These are phyloP conservation scores for Babesia bigemina DNA, from an alignment of 169 alveolate genomes.

Conservation along the genomic window DNA sequence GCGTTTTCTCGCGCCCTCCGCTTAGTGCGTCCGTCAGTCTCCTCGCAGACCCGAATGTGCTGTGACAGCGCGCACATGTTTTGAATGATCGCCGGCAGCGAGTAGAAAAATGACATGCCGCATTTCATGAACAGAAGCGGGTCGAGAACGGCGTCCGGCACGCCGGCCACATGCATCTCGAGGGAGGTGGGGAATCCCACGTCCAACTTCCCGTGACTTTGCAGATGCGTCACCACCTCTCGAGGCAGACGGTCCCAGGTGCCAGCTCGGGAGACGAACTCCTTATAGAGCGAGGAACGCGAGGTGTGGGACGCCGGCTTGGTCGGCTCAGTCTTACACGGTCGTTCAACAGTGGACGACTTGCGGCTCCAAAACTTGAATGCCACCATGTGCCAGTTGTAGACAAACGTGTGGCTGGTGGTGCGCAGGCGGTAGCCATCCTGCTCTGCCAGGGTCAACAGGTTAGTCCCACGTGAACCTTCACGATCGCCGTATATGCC, in stretches of 20 bases:
- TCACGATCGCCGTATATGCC: conserved; percentile 36
- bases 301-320: not conserved
- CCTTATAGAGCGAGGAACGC: conserved; percentile 1
- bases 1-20: conserved; percentile 15
- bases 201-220: conserved; percentile 6
- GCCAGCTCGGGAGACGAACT: conserved; percentile 3
- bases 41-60: not conserved
- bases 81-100: conserved; percentile 34
- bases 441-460: not conserved
- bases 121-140: conserved; percentile 31
- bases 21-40: not conserved
- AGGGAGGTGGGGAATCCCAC: conserved; percentile 65
- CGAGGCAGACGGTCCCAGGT: conserved; percentile 1
- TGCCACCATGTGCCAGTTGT: conserved; percentile 15
- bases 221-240: not conserved
- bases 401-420: not conserved
- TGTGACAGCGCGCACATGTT: conserved; percentile 38
- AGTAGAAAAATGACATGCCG: conserved; percentile 52
- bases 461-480: not conserved
- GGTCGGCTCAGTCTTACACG: not conserved
- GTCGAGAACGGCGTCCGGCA: conserved; percentile 64
- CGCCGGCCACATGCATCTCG: conserved; percentile 47
- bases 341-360: not conserved
- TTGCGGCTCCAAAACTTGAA: conserved; percentile 7
- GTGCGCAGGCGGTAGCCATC: not conserved